Conservation (phyloP, 352 stramenopile genomes). For the Phytophthora lateralis region DNA sequence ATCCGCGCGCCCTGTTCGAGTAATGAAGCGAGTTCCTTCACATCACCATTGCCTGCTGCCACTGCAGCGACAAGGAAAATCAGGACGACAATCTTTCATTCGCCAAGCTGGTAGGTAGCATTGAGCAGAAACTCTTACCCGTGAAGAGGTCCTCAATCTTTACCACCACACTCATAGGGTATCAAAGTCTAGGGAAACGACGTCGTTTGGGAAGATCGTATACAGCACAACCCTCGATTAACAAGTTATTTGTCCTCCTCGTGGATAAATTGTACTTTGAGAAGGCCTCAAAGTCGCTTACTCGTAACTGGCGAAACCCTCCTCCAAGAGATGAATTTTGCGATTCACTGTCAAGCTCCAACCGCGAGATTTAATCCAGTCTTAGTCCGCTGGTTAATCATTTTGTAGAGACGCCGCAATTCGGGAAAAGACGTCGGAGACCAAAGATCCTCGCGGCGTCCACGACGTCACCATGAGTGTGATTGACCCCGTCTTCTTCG, state of each 20-base stretch:
- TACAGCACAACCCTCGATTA: too few relatives aligned
- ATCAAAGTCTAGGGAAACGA: not conserved
- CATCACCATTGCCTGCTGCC: slow-evolving; percentile 47
- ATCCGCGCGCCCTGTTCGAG: slow-evolving; percentile 51
- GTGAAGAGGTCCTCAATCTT: slow-evolving; percentile 75
- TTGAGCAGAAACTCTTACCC: slow-evolving; percentile 25
- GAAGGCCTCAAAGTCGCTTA: too few relatives aligned
- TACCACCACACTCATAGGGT: slow-evolving; percentile 44
- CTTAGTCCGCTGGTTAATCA: too few relatives aligned
- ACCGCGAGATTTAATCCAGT: too few relatives aligned
- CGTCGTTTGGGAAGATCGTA: not conserved
- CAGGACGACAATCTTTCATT: not conserved
- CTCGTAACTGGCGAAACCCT: too few relatives aligned
- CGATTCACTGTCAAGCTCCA: too few relatives aligned
- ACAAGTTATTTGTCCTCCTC: too few relatives aligned
- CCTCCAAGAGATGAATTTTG: too few relatives aligned
- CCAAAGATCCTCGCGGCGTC: slow-evolving; percentile 10
- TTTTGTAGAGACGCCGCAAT: slow-evolving; percentile 14
- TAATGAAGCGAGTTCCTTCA: slow-evolving; percentile 38
- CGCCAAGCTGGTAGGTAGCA: not conserved
- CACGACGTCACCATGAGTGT: slow-evolving; percentile 43
- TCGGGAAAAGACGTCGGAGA: slow-evolving; percentile 33
- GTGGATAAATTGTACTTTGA: too few relatives aligned
- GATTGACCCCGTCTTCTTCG: slow-evolving; percentile 81
- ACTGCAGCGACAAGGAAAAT: slow-evolving; percentile 30